These are phyloP conservation scores for Leishmania tropica DNA, from an alignment of 208 protist species.

Conservation along the genomic window DNA sequence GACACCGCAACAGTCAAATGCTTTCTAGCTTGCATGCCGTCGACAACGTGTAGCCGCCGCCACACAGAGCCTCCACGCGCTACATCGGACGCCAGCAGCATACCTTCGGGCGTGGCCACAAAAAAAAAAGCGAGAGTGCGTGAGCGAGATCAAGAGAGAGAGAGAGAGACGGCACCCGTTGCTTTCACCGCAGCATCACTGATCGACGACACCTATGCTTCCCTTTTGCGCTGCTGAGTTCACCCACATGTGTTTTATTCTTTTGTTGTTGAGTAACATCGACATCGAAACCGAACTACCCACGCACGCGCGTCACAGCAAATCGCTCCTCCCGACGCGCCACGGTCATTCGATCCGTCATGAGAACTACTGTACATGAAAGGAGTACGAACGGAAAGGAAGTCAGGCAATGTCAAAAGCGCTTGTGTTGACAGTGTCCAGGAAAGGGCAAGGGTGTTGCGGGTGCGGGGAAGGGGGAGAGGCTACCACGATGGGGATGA, in stretches of 20 bases:
- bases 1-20: neutral
- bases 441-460: neutral
- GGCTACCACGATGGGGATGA: neutral
- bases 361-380: conserved; percentile 3
- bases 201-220: too few relatives aligned
- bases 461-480: neutral
- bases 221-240: neutral
- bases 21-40: neutral
- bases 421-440: neutral
- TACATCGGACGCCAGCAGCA: neutral
- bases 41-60: neutral
- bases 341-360: neutral
- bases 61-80: neutral
- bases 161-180: neutral
- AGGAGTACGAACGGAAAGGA: neutral
- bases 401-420: neutral
- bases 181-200: neutral
- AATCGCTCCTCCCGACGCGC: neutral
- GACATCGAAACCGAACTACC: neutral
- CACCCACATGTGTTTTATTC: neutral
- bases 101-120: neutral
- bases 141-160: neutral
- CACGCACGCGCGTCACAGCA: neutral
- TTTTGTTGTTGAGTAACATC: neutral
- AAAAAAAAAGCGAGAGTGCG: neutral